These are phyloP conservation scores for Colletotrichum chlorophyti DNA, from an alignment of 2,329 filamentous ascomycete genomes.

Conservation along the genomic window DNA sequence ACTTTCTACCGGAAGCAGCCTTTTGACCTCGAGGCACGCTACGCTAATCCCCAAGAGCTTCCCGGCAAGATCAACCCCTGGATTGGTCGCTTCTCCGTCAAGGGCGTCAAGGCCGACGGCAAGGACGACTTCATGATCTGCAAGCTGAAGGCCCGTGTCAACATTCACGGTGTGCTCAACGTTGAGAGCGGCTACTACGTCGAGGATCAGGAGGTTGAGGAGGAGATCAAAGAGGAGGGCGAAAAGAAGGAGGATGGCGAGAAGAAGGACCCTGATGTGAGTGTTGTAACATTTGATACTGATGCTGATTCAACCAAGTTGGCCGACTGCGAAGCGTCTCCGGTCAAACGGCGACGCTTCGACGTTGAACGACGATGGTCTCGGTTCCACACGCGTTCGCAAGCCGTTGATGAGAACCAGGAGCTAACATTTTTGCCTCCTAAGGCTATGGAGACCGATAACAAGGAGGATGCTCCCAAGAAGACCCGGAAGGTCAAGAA, in stretches of 20 bases:
- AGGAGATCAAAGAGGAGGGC: conserved; percentile 83
- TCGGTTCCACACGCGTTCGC: neutral
- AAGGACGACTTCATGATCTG: conserved; percentile 99
- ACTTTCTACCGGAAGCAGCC: conserved; percentile 99
- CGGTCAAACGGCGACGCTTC: conserved; percentile 17
- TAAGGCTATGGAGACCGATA: conserved; percentile 87
- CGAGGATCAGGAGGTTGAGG: conserved; percentile 96
- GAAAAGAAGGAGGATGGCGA: conserved; percentile 55
- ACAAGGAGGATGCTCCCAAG: conserved; percentile 72
- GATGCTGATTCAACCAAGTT: neutral
- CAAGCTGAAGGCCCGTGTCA: conserved; percentile 97
- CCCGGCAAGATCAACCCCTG: conserved; percentile 92
- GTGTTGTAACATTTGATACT: conserved; percentile 43
- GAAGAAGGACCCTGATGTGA: conserved; percentile 77
- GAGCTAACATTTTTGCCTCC: conserved; percentile 35
- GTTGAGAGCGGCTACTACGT: conserved; percentile 98
- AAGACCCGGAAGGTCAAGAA: conserved; percentile 99
- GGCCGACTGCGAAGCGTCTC: neutral
- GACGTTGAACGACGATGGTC: neutral
- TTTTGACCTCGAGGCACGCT: conserved; percentile 95
- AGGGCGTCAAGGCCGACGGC: conserved; percentile 91
- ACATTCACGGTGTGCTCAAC: conserved; percentile 95
- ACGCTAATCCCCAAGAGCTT: conserved; percentile 84
- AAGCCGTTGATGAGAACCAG: neutral
- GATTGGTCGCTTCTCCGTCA: conserved; percentile 98